Conservation (phyloP, 169 alveolate genomes). For the Miamiensis avidus region DNA sequence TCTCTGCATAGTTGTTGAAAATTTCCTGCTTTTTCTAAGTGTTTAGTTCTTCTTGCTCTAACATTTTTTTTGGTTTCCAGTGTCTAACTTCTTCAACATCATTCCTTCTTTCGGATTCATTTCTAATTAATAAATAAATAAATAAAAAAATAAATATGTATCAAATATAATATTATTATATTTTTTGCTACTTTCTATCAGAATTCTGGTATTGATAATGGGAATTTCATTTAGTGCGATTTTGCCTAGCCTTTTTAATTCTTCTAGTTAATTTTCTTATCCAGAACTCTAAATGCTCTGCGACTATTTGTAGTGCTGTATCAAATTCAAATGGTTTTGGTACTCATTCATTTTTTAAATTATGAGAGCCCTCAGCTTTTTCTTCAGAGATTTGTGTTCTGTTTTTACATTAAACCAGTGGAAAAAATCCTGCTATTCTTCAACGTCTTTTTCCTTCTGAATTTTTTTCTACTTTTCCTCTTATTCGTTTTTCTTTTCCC, state of each 20-base stretch:
- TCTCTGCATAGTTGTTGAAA: too few relatives aligned
- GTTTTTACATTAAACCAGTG: neutral
- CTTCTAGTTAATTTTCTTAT: too few relatives aligned
- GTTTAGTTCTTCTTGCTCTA: neutral
- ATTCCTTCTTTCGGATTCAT: neutral
- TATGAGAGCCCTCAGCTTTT: neutral
- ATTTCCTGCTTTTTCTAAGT: neutral
- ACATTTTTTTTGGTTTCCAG: too few relatives aligned
- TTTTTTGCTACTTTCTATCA: neutral
- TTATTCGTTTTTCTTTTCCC: neutral
- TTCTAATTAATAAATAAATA: neutral
- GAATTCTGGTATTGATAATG: neutral
- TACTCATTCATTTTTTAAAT: neutral
- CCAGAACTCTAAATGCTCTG: neutral
- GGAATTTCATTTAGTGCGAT: neutral
- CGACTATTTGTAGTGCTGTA: neutral
- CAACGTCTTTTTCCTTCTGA: neutral
- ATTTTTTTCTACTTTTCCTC: neutral
- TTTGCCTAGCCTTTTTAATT: too few relatives aligned
- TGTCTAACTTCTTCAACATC: neutral
- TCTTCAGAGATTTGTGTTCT: neutral
- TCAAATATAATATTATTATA: too few relatives aligned
- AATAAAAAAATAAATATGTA: too few relatives aligned
- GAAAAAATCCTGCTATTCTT: neutral
- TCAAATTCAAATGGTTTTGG: too few relatives aligned